Percentiles rank a stretch among this genome's conserved stretches.
Evolutionary conservation across 306 rosid species (phyloP).

Genomic region (Delonix regia): DNA sequence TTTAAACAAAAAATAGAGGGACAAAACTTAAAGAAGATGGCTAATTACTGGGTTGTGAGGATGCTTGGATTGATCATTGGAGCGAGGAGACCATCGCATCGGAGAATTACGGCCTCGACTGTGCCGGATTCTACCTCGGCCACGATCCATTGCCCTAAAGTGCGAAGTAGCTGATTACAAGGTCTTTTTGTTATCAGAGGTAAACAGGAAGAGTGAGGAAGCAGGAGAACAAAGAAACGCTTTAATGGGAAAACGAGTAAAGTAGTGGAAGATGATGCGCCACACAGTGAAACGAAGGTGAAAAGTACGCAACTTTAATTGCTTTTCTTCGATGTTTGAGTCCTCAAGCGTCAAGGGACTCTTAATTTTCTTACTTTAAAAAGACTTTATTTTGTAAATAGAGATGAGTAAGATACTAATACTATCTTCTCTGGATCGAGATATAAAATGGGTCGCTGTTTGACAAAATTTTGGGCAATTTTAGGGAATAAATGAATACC

Average conservation of each 20-base stretch:
- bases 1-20: background rate
- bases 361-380: no score
- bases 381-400: no score
- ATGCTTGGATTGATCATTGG: background rate
- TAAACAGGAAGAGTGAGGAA: background rate
- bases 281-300: background rate
- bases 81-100: background rate
- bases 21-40: background rate
- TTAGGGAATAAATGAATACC: no score
- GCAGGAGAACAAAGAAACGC: background rate
- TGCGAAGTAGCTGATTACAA: background rate
- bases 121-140: background rate
- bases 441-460: no score
- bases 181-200: background rate
- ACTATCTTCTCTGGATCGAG: no score
- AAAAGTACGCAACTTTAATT: no score
- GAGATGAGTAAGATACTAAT: no score
- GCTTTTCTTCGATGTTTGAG: no score
- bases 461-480: no score
- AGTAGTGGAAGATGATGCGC: background rate
- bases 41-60: conserved; percentile 1
- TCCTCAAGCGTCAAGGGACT: no score
- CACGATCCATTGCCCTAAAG: conserved; percentile 26
- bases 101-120: conserved; percentile 2
- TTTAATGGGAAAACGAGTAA: background rate